A percentile compares a stretch with the other conserved stretches of the same genome.
Conservation (phyloP, 108 stramenopile species). For the Stephanodiscus triporus region DNA sequence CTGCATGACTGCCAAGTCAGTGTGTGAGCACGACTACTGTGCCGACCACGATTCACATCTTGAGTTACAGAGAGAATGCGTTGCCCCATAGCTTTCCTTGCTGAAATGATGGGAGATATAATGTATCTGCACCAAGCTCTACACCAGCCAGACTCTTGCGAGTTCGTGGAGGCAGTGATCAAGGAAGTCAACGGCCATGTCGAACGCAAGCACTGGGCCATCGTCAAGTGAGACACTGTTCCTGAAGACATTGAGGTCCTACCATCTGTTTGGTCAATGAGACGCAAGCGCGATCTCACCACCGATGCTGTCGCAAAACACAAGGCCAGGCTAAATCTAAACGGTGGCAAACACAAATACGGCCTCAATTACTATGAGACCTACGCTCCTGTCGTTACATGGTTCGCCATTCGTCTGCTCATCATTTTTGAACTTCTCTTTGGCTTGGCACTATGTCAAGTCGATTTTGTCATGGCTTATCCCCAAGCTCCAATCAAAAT, state of each 20-base stretch:
- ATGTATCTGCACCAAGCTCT: constrained; percentile 47
- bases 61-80: constrained; percentile 24
- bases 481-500: constrained; percentile 50
- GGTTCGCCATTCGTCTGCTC: background rate
- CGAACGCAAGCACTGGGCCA: constrained; percentile 11
- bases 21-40: constrained; percentile 19
- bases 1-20: constrained; percentile 25
- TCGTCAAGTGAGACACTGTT: background rate
- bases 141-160: constrained; percentile 9
- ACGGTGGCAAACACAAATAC: constrained; percentile 29
- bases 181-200: constrained; percentile 36
- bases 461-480: constrained; percentile 58
- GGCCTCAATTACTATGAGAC: background rate
- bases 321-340: constrained; percentile 43
- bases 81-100: constrained; percentile 26
- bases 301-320: constrained; percentile 39
- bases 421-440: constrained; percentile 6
- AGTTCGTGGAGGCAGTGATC: constrained; percentile 33
- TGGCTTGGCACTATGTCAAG: constrained; percentile 12
- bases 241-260: constrained; percentile 15
- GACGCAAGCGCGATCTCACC: constrained; percentile 46
- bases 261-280: constrained; percentile 60
- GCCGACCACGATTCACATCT: background rate
- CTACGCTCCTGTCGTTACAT: constrained; percentile 9
- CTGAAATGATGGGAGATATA: constrained; percentile 36